Evolutionary conservation across 108 stramenopile genomes (phyloP).

Genomic region (Skeletonema menzelii): DNA sequence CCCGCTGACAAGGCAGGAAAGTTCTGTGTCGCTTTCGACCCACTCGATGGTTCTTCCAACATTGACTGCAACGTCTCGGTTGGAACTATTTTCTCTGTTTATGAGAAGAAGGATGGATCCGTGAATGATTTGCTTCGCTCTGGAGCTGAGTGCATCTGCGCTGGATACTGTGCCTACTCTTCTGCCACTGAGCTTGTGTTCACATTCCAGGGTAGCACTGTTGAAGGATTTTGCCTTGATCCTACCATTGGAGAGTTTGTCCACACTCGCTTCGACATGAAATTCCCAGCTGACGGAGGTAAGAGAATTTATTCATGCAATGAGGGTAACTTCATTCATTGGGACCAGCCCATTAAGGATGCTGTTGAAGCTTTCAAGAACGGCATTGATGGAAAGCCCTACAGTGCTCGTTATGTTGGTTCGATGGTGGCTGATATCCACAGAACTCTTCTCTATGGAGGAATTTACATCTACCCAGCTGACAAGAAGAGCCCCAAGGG

Average conservation of each 20-base stretch:
- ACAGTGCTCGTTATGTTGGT: constrained; percentile 96
- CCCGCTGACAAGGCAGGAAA: constrained; percentile 83
- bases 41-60: constrained; percentile 97
- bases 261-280: constrained; percentile 89
- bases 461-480: constrained; percentile 98
- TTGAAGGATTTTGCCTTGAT: constrained; percentile 98
- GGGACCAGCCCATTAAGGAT: constrained; percentile 94
- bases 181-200: constrained; percentile 93
- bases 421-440: constrained; percentile 99
- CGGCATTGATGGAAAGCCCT: constrained; percentile 63
- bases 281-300: constrained; percentile 88
- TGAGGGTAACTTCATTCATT: constrained; percentile 94
- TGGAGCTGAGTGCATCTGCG: constrained; percentile 92
- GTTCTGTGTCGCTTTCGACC: constrained; percentile 99
- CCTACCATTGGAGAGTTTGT: constrained; percentile 98
- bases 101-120: constrained; percentile 81
- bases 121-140: constrained; percentile 91
- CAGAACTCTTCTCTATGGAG: constrained; percentile 98
- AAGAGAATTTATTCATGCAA: constrained; percentile 98
- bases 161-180: constrained; percentile 94
- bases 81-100: constrained; percentile 98
- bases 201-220: constrained; percentile 86
- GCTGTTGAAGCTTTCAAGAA: constrained; percentile 90
- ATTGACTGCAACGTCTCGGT: constrained; percentile 99
- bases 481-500: constrained; percentile 93